Evolutionary conservation across 2,329 filamentous ascomycete genomes (phyloP), one percentile per base, ranked within the genome.

Genomic region (Coleophoma crateriformis): DNA sequence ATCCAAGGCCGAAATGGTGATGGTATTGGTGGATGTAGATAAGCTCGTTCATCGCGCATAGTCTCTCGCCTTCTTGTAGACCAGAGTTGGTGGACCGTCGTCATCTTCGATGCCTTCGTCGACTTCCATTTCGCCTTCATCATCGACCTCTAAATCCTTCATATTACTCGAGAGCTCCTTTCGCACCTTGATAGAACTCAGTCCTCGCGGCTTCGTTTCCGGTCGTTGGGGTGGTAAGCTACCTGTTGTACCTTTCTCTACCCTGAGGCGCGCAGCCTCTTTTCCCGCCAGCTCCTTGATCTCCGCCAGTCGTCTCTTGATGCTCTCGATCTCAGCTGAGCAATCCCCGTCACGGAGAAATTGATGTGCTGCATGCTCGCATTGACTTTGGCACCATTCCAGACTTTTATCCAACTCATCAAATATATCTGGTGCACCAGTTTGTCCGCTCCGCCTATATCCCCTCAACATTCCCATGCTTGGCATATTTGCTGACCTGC

Each of bases 261-360:
- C 51, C 34, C 54, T 55, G 20, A 60, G 35, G 22, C 33, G 53
- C 34, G 58, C 59, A 5, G 61, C 46, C 41, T 64, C 59, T 48
- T 57, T 61, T 37, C 55, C 52, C 0, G 62, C 60, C 7, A 35
- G 70, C 33, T 79, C 77, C 46, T 83, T 73, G 1, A 90, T 82
- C 49, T 84, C 77, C 8, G 70, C 69, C 40, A 95, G 78, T 14
- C 82, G 80, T 50, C 76, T 73, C 61, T 83, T 80, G 47, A 91
- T 85, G 43, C 82, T 84, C 22, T 75, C 73, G 37, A 96, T 77
- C 66, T 95, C 89, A 15, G 81, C 78, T n/a, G 74, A 78, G 67
- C 91, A 96, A 61, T 94, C 86, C 11, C 90, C 91, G 47, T 90
- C 87, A 20, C 91, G 82, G n/a, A 96, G 74, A 53, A 94, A 90